phyloP scores from a whole-genome alignment of 2,329 filamentous ascomycete genomes.

The Sporothrix humicola region DNA sequence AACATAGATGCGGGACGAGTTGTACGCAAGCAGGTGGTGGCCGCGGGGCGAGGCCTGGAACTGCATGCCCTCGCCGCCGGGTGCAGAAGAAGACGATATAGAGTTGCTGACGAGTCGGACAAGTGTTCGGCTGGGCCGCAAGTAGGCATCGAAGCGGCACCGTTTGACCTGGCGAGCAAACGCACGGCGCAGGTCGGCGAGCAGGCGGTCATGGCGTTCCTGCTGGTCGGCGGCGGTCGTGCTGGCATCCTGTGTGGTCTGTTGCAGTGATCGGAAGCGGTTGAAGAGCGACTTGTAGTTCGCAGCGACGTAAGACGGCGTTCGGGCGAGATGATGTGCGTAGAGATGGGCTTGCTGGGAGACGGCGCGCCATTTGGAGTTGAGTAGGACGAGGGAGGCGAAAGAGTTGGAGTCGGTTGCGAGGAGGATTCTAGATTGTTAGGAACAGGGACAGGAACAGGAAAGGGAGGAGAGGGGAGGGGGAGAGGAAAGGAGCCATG shows the following conservation, averaged over 20 bases:
- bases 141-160: constrained; percentile 77
- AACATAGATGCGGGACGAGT: constrained; percentile 82
- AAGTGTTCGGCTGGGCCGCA: constrained; percentile 71
- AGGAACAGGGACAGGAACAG: not conserved
- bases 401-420: constrained; percentile 67
- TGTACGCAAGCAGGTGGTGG: constrained; percentile 77
- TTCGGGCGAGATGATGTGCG: constrained; percentile 64
- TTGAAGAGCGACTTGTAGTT: constrained; percentile 44
- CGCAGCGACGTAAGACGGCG: constrained; percentile 62
- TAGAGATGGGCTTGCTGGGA: constrained; percentile 70
- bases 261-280: constrained; percentile 19
- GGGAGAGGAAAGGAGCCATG: constrained; percentile 10
- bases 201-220: constrained; percentile 50
- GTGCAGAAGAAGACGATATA: constrained; percentile 81
- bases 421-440: constrained; percentile 60
- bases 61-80: constrained; percentile 83
- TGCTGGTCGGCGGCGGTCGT: constrained; percentile 44
- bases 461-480: not conserved
- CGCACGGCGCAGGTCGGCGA: constrained; percentile 65
- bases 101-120: constrained; percentile 83
- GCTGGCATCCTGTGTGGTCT: constrained; percentile 37
- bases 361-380: constrained; percentile 67
- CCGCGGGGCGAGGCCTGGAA: constrained; percentile 80
- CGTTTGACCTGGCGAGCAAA: constrained; percentile 76
- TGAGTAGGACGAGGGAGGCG: constrained; percentile 69